Base-by-base conservation (phyloP, 2,329 filamentous ascomycete species). In the Beauveria brongniartii region DNA sequence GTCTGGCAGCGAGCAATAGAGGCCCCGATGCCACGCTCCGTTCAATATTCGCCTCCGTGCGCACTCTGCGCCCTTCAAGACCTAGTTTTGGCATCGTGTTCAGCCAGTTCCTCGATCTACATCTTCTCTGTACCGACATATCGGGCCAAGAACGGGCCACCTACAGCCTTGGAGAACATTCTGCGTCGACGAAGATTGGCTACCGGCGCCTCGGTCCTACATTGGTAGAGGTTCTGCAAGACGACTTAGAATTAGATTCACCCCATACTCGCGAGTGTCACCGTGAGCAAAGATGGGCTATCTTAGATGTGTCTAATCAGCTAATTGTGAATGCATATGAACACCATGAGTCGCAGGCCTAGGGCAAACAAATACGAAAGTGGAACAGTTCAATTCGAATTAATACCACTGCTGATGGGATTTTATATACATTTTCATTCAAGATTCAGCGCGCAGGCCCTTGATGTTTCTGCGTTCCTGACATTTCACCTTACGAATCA, bases 71-170 rank as follows among this genome's bases (percentile, higher is more conserved):
- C 58, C 62, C 34, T 20, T 64, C 24, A 44, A 63, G n/a, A 62
- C 80, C 81, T 6, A 75, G 75, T 18, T 84, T 83, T 59, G 83
- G 83, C 5, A 72, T 77, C 16, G 75, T 81, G 5, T 86, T 86
- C 63, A 66, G 77, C 6, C 79, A 82, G 69, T 73, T 85, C 47
- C 71, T 83, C 0, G 78, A 84, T 51, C 56, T 85, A 20, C 82
- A 86, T 63, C 64, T 87, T 5, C 71, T 86, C 3, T 77, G 79
- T 62, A 79, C 77, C 5, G 67, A 67, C 3, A 63, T 82, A 1
- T 78, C 81, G 26, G 71, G 2, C 71, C 70, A 34, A n/a, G 24
- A 53, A 40, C 65, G 65, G 18, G 30, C 61, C 18, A 22, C 61
- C 5, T 55, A 30, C 24, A 24, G 20, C 16, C 3, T 44, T 44